phyloP scores from a whole-genome alignment of 129 eudicot species.

The Smallanthus sonchifolius region DNA sequence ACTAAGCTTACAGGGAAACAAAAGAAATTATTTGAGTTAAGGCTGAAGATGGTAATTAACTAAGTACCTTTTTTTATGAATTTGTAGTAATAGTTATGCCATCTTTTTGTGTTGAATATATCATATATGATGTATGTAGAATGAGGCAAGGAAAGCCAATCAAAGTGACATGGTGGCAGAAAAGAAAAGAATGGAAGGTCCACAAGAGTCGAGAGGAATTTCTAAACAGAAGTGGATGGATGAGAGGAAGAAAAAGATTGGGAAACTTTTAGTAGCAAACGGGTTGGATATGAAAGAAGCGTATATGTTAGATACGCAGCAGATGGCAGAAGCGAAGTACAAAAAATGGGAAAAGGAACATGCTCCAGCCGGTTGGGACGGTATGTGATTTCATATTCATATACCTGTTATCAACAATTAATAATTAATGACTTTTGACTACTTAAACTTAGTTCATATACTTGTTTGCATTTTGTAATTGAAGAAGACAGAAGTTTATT shows the following conservation, averaged over 20 bases:
- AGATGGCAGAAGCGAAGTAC: conserved; percentile 74
- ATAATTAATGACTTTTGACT: no score
- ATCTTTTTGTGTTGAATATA: neutral
- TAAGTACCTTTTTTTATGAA: neutral
- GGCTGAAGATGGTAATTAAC: conserved; percentile 66
- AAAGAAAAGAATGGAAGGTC: conserved; percentile 89
- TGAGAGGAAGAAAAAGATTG: conserved; percentile 93
- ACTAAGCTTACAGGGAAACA: conserved; percentile 75
- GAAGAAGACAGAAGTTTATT: no score
- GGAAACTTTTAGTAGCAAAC: conserved; percentile 81
- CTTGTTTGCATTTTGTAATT: no score
- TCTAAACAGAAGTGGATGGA: conserved; percentile 95
- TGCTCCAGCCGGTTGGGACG: conserved; percentile 99
- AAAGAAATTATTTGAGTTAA: conserved; percentile 71
- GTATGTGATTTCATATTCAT: conserved; percentile 31
- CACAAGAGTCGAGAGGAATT: conserved; percentile 76
- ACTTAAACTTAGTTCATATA: no score
- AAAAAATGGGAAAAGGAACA: conserved; percentile 98
- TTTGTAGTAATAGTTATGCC: neutral
- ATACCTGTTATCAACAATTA: neutral
- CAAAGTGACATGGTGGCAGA: conserved; percentile 95
- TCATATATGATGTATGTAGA: conserved; percentile 47
- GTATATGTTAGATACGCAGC: conserved; percentile 91
- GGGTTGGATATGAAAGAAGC: conserved; percentile 91
- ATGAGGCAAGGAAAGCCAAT: conserved; percentile 96